Evolutionary conservation across 805 yeast genomes (phyloP), one percentile per base, ranked within the genome.

Genomic region (Cyberlindnera mississippiensis): DNA sequence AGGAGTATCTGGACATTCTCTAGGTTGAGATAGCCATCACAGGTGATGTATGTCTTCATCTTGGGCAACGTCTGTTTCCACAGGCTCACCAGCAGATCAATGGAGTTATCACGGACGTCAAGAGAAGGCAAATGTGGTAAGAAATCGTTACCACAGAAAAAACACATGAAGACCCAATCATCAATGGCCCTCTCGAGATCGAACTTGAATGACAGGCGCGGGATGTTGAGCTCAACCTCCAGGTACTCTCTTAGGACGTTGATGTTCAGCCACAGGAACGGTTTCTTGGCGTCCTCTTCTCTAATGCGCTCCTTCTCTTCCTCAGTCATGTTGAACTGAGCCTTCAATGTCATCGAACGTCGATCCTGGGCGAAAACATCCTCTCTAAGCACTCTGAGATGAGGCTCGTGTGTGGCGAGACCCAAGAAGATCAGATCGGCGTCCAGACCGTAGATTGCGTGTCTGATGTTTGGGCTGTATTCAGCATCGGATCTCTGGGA

Each of bases 101-200:
- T 85, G 52, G 96, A 90, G 57, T 87, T 86, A 62, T 93, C 98
- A 53, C 99, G 78, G 33, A 93, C 97, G 56, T 91, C 96, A 41
- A 93, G 73, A 24, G 95, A 81, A 4, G 99, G 98, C 52, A 93
- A 68, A 65, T 91, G 98, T 1, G 99, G 99, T 56, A 93, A 69
- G 73, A 93, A 93, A 78, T 93, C 99, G 60, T 93, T 93, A 64
- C 99, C 99, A 50, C 91, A 95, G 60, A 93, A 93, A 69, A 93
- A 93, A 74, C 98, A 91, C 90, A 93, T 84, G 53, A 93, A 93
- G 13, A 93, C 88, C 99, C 99, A 93, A 65, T 93, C 99, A 60
- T 93, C 99, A 47, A 93, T 82, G 2, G 98, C 97, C 45, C 99
- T 73, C 66, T 93, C 99, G 40, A 90, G 63, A 60, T 93, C 97